Percentiles rank a stretch among this genome's conserved stretches.
Evolutionary conservation across 2,329 filamentous ascomycete species (phyloP).

Genomic region (Calonectria ilicicola): DNA sequence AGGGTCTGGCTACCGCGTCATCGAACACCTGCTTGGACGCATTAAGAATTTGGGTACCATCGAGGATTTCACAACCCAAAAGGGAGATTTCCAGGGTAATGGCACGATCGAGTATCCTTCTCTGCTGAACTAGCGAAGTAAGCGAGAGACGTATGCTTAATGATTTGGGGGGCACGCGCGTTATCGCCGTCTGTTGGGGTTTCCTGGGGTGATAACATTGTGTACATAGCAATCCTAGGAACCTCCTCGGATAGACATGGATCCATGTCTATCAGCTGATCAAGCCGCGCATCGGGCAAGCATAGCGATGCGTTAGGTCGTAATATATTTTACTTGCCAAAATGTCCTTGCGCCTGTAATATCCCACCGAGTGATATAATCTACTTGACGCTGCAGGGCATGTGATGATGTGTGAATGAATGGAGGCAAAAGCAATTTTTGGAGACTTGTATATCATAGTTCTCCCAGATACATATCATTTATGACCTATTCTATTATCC

Average conservation of each 20-base stretch:
- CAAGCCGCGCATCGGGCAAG: background rate
- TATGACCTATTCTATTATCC: background rate
- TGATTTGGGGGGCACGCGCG: too few species aligned
- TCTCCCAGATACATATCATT: background rate
- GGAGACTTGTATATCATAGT: background rate
- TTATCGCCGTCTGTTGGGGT: background rate
- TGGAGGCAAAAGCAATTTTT: background rate
- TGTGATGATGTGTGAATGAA: background rate
- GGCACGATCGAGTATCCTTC: slow-evolving; percentile 8
- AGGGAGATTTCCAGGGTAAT: slow-evolving; percentile 34
- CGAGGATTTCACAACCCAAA: slow-evolving; percentile 40
- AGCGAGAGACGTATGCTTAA: background rate
- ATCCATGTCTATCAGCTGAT: background rate
- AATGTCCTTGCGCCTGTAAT: background rate
- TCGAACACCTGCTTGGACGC: slow-evolving; percentile 42
- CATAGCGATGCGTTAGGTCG: background rate
- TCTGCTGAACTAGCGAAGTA: background rate
- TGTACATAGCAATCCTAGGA: background rate
- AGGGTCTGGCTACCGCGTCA: slow-evolving; percentile 42
- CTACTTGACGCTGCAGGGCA: background rate
- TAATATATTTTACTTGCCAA: background rate
- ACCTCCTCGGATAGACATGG: background rate
- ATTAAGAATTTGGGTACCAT: slow-evolving; percentile 37
- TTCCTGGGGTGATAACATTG: background rate
- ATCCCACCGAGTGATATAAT: background rate